These are phyloP conservation scores for Colletotrichum incanum DNA, from an alignment of 2,329 filamentous ascomycete species.

Conservation along the genomic window DNA sequence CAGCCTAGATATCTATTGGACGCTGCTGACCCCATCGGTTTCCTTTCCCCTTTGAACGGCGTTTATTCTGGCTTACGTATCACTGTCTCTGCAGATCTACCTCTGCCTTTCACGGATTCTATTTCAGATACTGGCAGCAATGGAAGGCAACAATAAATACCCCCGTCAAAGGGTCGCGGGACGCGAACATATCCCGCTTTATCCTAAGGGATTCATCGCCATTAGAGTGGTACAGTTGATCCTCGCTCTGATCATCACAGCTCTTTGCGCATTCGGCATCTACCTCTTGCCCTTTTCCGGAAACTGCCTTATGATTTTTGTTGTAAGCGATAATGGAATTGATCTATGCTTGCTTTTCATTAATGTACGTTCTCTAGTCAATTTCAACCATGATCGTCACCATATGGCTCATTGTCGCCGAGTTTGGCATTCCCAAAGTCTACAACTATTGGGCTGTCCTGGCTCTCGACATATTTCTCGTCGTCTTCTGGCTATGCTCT, in stretches of 20 bases:
- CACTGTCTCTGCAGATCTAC: neutral
- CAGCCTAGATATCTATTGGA: neutral
- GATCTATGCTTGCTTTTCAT: neutral
- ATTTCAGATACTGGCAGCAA: neutral
- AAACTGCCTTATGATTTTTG: constrained; percentile 54
- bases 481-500: constrained; percentile 67
- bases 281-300: constrained; percentile 54
- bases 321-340: constrained; percentile 52
- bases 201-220: constrained; percentile 60
- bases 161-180: constrained; percentile 53
- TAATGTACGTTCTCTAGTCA: constrained; percentile 49
- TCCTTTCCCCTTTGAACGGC: neutral
- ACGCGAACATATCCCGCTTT: constrained; percentile 62
- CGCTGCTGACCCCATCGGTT: neutral
- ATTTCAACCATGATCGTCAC: constrained; percentile 61
- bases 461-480: constrained; percentile 65
- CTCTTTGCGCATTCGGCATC: constrained; percentile 62
- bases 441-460: constrained; percentile 70
- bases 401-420: constrained; percentile 64
- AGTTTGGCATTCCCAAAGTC: constrained; percentile 55
- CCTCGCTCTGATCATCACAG: constrained; percentile 62
- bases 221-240: constrained; percentile 63
- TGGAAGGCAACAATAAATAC: constrained; percentile 45
- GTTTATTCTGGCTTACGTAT: neutral
- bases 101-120: neutral